Evolutionary conservation across 345 rosid species (phyloP).

Genomic region (Bruguiera sexangula): DNA sequence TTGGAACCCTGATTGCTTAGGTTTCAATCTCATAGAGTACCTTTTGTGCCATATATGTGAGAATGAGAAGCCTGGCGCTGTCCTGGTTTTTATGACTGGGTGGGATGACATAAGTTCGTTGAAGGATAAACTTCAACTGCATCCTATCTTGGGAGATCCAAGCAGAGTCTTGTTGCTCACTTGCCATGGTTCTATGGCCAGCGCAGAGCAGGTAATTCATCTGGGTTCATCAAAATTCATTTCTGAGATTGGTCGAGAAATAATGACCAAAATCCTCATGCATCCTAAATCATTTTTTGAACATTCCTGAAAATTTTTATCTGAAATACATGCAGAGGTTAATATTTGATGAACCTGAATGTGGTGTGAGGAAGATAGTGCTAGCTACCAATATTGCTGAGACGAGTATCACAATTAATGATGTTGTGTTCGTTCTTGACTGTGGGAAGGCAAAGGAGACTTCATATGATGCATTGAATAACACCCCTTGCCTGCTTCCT

Average conservation of each 20-base stretch:
- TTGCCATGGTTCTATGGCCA: slow-evolving; percentile 98
- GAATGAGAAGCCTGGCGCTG: slow-evolving; percentile 73
- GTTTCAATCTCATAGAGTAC: slow-evolving; percentile 82
- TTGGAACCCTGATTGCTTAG: slow-evolving; percentile 95
- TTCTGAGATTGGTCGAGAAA: background rate
- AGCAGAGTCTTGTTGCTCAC: slow-evolving; percentile 64
- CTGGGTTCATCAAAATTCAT: background rate
- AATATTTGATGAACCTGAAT: slow-evolving; percentile 78
- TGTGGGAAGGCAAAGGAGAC: slow-evolving; percentile 98
- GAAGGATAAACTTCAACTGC: slow-evolving; percentile 73
- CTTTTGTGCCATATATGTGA: slow-evolving; percentile 65
- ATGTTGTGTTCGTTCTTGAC: slow-evolving; percentile 82
- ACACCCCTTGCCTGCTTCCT: slow-evolving; percentile 92
- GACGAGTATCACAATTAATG: slow-evolving; percentile 93
- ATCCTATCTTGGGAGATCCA: slow-evolving; percentile 72
- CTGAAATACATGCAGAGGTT: slow-evolving; percentile 53
- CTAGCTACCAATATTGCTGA: slow-evolving; percentile 93
- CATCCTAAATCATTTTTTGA: slow-evolving; percentile 11
- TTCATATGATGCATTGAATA: slow-evolving; percentile 90
- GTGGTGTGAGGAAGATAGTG: slow-evolving; percentile 83
- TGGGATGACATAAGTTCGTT: slow-evolving; percentile 92
- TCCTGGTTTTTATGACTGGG: slow-evolving; percentile 91
- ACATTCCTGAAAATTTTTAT: slow-evolving; percentile 11
- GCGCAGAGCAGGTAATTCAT: slow-evolving; percentile 75
- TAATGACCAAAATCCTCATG: background rate